These are phyloP conservation scores for Colletotrichum paranaense DNA, from an alignment of 2,329 filamentous ascomycete genomes.

Conservation along the genomic window DNA sequence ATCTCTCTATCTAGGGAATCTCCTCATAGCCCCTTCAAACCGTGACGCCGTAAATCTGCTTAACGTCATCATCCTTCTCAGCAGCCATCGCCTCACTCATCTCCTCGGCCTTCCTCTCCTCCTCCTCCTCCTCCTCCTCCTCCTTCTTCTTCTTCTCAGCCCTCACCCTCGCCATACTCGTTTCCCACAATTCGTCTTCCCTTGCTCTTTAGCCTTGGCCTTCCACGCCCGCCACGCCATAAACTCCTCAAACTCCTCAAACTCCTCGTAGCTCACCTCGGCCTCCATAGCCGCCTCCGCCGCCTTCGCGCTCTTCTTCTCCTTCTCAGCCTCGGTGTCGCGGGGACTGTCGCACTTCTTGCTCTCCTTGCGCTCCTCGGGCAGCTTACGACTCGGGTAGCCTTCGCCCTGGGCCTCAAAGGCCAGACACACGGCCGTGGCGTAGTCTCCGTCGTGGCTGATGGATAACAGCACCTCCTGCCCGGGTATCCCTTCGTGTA, in stretches of 20 bases:
- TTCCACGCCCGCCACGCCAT: not conserved
- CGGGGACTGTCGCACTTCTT: too few species aligned
- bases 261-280: not conserved
- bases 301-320: not conserved
- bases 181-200: not conserved
- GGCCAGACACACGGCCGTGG: slow-evolving; percentile 76
- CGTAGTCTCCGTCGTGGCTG: slow-evolving; percentile 88
- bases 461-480: slow-evolving; percentile 80
- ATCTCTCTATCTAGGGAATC: not conserved
- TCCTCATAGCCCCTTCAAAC: not conserved
- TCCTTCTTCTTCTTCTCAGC: too few species aligned
- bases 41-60: not conserved
- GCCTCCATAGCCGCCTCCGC: too few species aligned
- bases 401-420: slow-evolving; percentile 26
- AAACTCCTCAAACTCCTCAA: too few species aligned
- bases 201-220: not conserved
- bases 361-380: too few species aligned
- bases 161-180: too few species aligned
- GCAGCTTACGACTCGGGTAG: too few species aligned
- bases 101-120: too few species aligned
- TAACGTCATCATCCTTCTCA: too few species aligned
- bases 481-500: slow-evolving; percentile 43
- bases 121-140: too few species aligned
- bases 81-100: too few species aligned
- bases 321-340: not conserved